Evolutionary conservation across 179 eudicot species (phyloP), one percentile per base, ranked within the genome.

Genomic region (Camellia oleifera): DNA sequence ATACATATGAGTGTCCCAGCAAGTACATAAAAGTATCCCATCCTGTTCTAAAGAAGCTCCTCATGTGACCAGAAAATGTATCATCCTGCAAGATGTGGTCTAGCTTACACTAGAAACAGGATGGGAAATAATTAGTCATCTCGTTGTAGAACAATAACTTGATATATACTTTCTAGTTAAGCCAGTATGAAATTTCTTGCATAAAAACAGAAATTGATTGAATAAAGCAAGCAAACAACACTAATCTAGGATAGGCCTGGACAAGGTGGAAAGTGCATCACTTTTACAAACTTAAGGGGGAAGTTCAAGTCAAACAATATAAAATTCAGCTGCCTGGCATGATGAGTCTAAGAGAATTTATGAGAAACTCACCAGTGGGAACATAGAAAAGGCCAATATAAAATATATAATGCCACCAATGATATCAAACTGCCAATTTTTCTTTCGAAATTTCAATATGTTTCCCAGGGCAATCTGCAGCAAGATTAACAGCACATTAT

Each of bases 371-470:
- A 94, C 99, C 97, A 91, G 99, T 26, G 99, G 99, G 81, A 96
- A 94, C 99, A 96, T 91, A 65, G 99, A 96, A 82, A 92, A 96
- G 53, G 92, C 93, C 70, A 96, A 85, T 58, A 94, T 83, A 73
- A 96, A 96, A 84, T 96, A 96, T 80, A 96, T 92, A 68, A 96
- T 88, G 79, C 99, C 99, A 54, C 99, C 99, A 84, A 96, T 94
- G 69, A 91, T 85, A 82, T 96, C 99, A 81, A 96, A 96, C 83
- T 96, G 98, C 98, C 99, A 96, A 78, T 96, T 96, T 83, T 96
- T 96, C 92, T 97, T 97, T 70, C 99, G 89, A 81, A 97, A 97
- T 84, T 97, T 97, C 90, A 94, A 82, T 81, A 97, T 97, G 81
- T 97, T 97, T 53, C 97, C 98, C 82, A 97, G 83, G 79, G 99